Percentiles rank a stretch among this genome's conserved stretches.
These are phyloP conservation scores for Pseudevernia furfuracea DNA, from an alignment of 495 filamentous ascomycete genomes.

Conservation along the genomic window DNA sequence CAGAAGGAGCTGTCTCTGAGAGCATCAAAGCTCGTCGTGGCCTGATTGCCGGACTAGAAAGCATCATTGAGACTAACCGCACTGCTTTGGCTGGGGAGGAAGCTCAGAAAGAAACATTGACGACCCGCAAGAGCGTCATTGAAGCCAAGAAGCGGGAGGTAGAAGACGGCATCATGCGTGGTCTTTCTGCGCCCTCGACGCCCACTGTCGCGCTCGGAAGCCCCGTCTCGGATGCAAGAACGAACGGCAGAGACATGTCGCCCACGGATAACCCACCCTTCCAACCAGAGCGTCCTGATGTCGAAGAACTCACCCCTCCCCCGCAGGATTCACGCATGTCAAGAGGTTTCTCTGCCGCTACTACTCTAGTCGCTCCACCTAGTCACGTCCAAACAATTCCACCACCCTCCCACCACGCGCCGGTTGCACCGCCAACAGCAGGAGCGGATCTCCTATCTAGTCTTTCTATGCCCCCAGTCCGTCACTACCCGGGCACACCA, in stretches of 20 bases:
- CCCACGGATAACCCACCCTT: conserved; percentile 26
- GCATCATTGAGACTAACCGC: conserved; percentile 68
- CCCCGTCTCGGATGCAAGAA: conserved; percentile 32
- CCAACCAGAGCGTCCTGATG: conserved; percentile 59
- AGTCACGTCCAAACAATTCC: conserved; percentile 21
- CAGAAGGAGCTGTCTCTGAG: conserved; percentile 85
- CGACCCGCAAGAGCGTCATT: conserved; percentile 52
- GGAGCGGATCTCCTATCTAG: conserved; percentile 46
- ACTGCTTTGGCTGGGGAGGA: conserved; percentile 61
- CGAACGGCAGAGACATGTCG: conserved; percentile 17
- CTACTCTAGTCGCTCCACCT: conserved; percentile 6
- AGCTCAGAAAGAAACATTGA: conserved; percentile 48
- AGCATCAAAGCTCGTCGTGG: conserved; percentile 77
- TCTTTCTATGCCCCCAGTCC: conserved; percentile 35
- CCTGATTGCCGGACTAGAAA: conserved; percentile 73
- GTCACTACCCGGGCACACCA: conserved; percentile 33
- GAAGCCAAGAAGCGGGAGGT: conserved; percentile 77
- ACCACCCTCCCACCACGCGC: conserved; percentile 29
- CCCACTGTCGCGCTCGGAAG: conserved; percentile 29
- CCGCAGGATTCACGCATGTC: conserved; percentile 46
- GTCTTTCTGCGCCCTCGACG: conserved; percentile 49
- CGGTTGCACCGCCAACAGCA: conserved; percentile 33
- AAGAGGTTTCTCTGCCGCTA: conserved; percentile 33
- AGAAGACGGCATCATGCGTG: conserved; percentile 79
- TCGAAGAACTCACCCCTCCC: conserved; percentile 80